phyloP scores from a whole-genome alignment of 495 filamentous ascomycete species.

The Neurospora sp. region DNA sequence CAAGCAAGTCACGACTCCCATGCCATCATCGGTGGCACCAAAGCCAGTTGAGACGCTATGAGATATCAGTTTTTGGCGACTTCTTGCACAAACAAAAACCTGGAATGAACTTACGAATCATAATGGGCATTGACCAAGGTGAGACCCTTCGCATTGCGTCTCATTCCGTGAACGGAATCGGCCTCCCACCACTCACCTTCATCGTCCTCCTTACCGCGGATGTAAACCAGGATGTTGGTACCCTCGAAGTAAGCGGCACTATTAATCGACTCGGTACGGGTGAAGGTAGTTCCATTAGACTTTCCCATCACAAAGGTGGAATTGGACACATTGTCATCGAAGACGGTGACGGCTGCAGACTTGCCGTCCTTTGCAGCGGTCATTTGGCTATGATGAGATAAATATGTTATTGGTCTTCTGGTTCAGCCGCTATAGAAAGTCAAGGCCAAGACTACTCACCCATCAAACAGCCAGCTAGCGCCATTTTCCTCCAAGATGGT shows the following conservation, averaged over 20 bases:
- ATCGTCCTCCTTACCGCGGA: conserved; percentile 69
- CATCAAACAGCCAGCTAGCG: conserved; percentile 21
- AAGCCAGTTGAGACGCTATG: conserved; percentile 72
- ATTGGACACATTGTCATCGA: conserved; percentile 76
- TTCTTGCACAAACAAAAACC: not conserved
- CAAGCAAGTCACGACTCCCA: conserved; percentile 75
- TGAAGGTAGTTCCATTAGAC: not conserved
- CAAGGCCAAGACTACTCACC: conserved; percentile 15
- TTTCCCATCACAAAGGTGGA: conserved; percentile 39
- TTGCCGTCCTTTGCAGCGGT: conserved; percentile 5
- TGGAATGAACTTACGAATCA: conserved; percentile 41
- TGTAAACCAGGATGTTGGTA: conserved; percentile 85
- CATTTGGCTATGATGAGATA: not conserved
- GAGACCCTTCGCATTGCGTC: conserved; percentile 53
- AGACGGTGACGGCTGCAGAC: conserved; percentile 45
- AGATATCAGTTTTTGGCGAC: conserved; percentile 4
- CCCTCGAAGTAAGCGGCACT: conserved; percentile 75
- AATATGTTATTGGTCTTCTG: not conserved
- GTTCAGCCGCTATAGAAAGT: not conserved
- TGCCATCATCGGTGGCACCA: conserved; percentile 89
- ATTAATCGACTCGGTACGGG: not conserved
- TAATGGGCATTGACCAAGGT: conserved; percentile 94
- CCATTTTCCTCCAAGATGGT: conserved; percentile 53
- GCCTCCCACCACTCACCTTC: conserved; percentile 54
- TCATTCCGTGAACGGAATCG: conserved; percentile 26